A percentile compares a stretch with the other conserved stretches of the same genome.
Conservation (phyloP, 495 filamentous ascomycete species). For the Hypoxylon intermedium region DNA sequence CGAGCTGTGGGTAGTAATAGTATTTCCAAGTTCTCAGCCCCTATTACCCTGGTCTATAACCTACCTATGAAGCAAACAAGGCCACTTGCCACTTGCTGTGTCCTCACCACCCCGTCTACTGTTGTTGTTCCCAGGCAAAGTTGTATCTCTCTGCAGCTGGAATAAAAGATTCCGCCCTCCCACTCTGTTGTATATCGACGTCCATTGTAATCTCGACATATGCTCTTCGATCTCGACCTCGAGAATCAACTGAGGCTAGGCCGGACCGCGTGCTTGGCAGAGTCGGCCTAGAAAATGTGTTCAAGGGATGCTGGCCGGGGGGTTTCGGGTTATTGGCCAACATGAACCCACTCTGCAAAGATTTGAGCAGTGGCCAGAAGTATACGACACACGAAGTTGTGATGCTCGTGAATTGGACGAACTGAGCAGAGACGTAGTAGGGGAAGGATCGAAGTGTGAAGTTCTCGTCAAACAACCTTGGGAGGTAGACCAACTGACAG, state of each 20-base stretch:
- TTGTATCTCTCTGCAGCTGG: not conserved
- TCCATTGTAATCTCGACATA: constrained; percentile 10
- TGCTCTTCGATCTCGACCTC: not conserved
- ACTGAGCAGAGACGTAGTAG: constrained; percentile 18
- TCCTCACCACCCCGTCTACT: too few relatives aligned
- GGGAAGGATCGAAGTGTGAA: constrained; percentile 20
- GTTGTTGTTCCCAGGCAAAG: not conserved
- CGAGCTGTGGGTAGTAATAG: too few relatives aligned
- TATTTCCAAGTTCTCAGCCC: too few relatives aligned
- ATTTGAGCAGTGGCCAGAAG: constrained; percentile 30
- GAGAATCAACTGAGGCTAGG: not conserved
- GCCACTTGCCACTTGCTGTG: too few relatives aligned
- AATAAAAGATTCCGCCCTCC: not conserved
- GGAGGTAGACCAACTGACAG: constrained; percentile 17
- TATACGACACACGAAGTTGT: constrained; percentile 19
- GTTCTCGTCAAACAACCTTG: constrained; percentile 10
- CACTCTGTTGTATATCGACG: not conserved
- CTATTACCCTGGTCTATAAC: too few relatives aligned
- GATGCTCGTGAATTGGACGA: constrained; percentile 17
- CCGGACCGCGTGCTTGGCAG: not conserved
- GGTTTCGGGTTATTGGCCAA: constrained; percentile 10
- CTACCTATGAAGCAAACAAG: too few relatives aligned
- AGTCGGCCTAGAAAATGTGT: too few relatives aligned
- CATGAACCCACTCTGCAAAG: constrained; percentile 23
- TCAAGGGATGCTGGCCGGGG: not conserved